Conservation (phyloP, 495 filamentous ascomycete species). For the Pseudevernia furfuracea region DNA sequence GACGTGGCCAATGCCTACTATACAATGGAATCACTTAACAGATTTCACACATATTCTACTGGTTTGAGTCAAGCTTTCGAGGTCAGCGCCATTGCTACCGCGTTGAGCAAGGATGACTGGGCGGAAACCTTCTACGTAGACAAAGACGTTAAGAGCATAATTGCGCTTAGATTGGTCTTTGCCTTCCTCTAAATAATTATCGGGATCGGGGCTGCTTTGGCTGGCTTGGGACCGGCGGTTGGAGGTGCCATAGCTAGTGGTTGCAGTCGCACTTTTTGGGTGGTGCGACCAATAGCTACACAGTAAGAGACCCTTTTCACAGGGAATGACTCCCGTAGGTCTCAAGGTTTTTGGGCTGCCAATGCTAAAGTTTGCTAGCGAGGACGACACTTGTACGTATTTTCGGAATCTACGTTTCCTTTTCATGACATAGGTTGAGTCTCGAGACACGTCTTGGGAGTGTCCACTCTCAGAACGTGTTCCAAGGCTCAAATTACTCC, state of each 20-base stretch:
- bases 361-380: too few relatives aligned
- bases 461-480: neutral
- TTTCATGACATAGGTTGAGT: neutral
- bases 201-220: slow-evolving; percentile 26
- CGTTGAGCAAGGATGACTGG: slow-evolving; percentile 27
- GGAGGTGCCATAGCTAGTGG: slow-evolving; percentile 14
- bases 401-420: neutral
- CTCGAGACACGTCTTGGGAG: neutral
- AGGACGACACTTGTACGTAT: neutral
- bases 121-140: slow-evolving; percentile 28
- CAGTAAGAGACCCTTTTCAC: too few relatives aligned
- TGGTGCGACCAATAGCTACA: slow-evolving; percentile 16
- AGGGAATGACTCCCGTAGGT: too few relatives aligned
- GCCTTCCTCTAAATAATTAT: slow-evolving; percentile 21
- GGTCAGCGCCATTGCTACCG: slow-evolving; percentile 27
- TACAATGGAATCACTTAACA: slow-evolving; percentile 25
- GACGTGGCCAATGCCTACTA: slow-evolving; percentile 26
- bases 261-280: slow-evolving; percentile 3
- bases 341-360: too few relatives aligned
- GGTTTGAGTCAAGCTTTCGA: slow-evolving; percentile 27
- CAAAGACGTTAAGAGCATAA: slow-evolving; percentile 26
- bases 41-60: slow-evolving; percentile 25
- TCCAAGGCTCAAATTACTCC: neutral
- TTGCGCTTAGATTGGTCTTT: slow-evolving; percentile 22
- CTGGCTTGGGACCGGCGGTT: slow-evolving; percentile 18